A percentile compares a stretch with the other conserved stretches of the same genome.
Evolutionary conservation across 495 filamentous ascomycete species (phyloP).

Genomic region (Sporormia fimetaria): DNA sequence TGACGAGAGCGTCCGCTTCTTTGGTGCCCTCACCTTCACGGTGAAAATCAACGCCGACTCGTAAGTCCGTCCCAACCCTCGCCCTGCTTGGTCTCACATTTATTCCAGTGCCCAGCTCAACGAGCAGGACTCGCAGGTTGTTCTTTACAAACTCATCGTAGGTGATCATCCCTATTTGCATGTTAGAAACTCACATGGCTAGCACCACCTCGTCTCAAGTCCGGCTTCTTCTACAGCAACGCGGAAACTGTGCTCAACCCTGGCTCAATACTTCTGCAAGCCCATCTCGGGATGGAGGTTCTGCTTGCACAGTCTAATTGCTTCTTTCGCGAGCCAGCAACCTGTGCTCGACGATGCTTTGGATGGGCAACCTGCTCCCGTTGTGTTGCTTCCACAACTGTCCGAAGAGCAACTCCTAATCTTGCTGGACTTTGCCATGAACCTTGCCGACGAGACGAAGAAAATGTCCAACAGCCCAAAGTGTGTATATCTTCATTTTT

Average conservation of each 20-base stretch:
- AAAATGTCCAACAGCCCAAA: constrained; percentile 41
- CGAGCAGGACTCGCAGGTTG: constrained; percentile 47
- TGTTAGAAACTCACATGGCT: neutral
- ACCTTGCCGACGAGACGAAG: constrained; percentile 64
- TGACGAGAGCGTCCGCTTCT: constrained; percentile 70
- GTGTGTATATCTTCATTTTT: constrained; percentile 27
- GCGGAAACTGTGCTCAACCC: constrained; percentile 71
- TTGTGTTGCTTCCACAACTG: constrained; percentile 44
- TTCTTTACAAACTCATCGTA: constrained; percentile 58
- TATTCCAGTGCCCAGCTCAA: constrained; percentile 45
- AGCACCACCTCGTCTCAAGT: constrained; percentile 16
- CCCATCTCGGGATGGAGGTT: constrained; percentile 55
- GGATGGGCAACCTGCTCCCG: constrained; percentile 40
- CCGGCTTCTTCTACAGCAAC: constrained; percentile 45
- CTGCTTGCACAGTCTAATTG: constrained; percentile 57
- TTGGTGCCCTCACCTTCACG: constrained; percentile 85
- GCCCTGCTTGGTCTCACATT: constrained; percentile 12
- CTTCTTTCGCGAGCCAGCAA: constrained; percentile 46
- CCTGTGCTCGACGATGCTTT: constrained; percentile 38
- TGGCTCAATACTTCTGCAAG: constrained; percentile 69
- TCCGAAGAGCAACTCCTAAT: constrained; percentile 44
- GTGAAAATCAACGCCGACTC: constrained; percentile 82
- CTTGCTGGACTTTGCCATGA: constrained; percentile 60
- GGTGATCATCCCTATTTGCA: constrained; percentile 37
- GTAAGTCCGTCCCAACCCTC: constrained; percentile 34